phyloP scores from a whole-genome alignment of 2,329 filamentous ascomycete genomes.

The Fusarium sp. region DNA sequence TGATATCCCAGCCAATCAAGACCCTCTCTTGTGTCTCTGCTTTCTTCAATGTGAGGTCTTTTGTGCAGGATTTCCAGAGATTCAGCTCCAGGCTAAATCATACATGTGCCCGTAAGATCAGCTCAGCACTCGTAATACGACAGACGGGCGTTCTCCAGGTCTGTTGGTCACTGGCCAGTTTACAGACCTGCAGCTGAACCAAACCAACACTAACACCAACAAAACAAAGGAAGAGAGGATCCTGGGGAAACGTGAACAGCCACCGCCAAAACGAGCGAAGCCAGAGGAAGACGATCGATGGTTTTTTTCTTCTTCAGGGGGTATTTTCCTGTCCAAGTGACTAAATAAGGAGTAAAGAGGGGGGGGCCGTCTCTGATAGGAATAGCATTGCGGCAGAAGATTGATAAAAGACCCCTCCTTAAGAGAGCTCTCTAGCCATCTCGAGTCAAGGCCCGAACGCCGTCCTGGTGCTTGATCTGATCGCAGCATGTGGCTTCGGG shows the following conservation, averaged over 20 bases:
- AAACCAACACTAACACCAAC: constrained; percentile 14
- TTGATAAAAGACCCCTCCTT: constrained; percentile 39
- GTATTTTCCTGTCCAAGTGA: constrained; percentile 30
- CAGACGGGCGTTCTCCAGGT: constrained; percentile 7
- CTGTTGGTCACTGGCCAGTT: constrained; percentile 29
- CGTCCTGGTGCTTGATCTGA: constrained; percentile 43
- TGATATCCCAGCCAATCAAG: constrained; percentile 31
- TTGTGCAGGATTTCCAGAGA: constrained; percentile 14
- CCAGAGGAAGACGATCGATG: constrained; percentile 38
- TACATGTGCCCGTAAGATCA: constrained; percentile 20
- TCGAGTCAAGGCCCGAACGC: constrained; percentile 32
- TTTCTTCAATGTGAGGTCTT: constrained; percentile 32
- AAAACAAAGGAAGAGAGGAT: constrained; percentile 17
- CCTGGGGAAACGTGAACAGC: constrained; percentile 31
- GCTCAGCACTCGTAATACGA: constrained; percentile 18
- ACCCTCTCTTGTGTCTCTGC: constrained; percentile 16
- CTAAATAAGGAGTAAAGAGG: constrained; percentile 21
- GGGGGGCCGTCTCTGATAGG: constrained; percentile 35
- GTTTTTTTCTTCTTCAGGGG: constrained; percentile 28
- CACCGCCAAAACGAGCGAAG: constrained; percentile 41
- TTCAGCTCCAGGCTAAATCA: constrained; percentile 28
- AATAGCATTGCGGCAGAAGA: constrained; percentile 43
- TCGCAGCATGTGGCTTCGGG: constrained; percentile 48
- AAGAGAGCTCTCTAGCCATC: constrained; percentile 36
- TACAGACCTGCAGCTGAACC: constrained; percentile 32